Base-by-base conservation (phyloP, 257 asterid species). In the Nicotiana attenuata region DNA sequence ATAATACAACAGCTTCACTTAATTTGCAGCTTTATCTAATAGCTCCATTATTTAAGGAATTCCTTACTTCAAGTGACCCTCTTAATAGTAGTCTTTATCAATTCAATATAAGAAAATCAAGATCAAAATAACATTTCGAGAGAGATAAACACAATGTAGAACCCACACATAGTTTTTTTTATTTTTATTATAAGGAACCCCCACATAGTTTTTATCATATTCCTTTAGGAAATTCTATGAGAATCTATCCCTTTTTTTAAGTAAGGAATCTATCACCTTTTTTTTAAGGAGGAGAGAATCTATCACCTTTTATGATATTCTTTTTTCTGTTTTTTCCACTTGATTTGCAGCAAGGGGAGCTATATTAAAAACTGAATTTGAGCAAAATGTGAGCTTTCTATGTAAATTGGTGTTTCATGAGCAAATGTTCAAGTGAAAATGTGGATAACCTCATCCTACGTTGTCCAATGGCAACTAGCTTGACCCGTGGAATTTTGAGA, bases 21-120 rank as follows among this genome's bases (percentile, higher is more conserved):
- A 45, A 73, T 47, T 71, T 73, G 61, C 61, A 47, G 22, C 33
- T 73, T 73, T 20, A 47, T 73, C 61, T 73, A 73, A 73, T 69
- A 69, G n/a, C 33, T 10, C 77, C 77, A 69, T 11, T 20, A 67
- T 41, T 41, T 41, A 73, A 73, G 22, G 79, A 47, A 73, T 14
- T 73, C 35, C 15, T 22, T 47, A 73, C 79, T 47, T 73, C 61
- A 73, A 73, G 79, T 13, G 24, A 73, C 41, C 52, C 61, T 52
- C 19, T 52, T 52, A 15, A 73, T 47, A 3, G 14, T 22, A 47
- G 79, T 73, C 78, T 47, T 17, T 7, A 24, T 47, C 22, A 17
- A 73, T 73, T 22, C 4, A n/a, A 35, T 71, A 7, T 45, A 11
- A 13, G 22, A 52, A 71, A 45, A 22, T n/a, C 60, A 10, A 71